Base-by-base conservation (phyloP, 1,284 basidiomycete genomes). In the Ceratobasidium sp. region DNA sequence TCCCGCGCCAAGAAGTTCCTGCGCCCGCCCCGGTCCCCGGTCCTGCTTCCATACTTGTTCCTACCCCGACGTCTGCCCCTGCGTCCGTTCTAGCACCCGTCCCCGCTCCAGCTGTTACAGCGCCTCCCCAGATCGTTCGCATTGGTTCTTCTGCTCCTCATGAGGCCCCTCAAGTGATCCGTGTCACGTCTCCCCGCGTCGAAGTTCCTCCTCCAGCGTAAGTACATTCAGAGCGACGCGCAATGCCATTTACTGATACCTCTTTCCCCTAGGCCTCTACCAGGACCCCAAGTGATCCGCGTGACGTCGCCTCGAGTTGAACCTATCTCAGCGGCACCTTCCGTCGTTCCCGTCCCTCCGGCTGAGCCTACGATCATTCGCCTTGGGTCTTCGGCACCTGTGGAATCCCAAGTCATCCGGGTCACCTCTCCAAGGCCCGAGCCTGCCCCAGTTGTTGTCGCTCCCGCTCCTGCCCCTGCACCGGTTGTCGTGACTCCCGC, bases 291-390 rank as follows among this genome's bases (percentile, higher is more conserved):
- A n/a, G 59, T 74, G 8, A 74, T 74, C 25, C 70, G 46, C 22
- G 59, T 74, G 1, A 75, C 73, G 0, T 54, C 61, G 6, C 61
- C 73, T 19, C 73, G 25, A 9, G n/a, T 32, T 15, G 40, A 70
- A 17, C 64, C 51, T 19, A 40, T 44, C n/a, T 25, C 74, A 11
- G 22, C 44, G 15, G 75, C 51, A 6, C 56, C 67, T 25, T n/a
- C 57, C 7, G 13, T 51, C 29, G 75, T 52, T 5, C 37, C 43
- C 37, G 57, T 22, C 34, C 44, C 66, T 44, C 25, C 32, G 4
- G 57, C 61, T 25, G 76, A 65, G 7, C 78, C 78, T 22, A 78
- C 78, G n/a, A 65, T 76, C 6, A 66, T 78, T 9, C 64, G 76
- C 3, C 32, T 78, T 29, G 78, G 75, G 44, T 67, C 64, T 25